Evolutionary conservation across 2,329 filamentous ascomycete genomes (phyloP), one percentile per base, ranked within the genome.

Genomic region (Xylariaceae sp.): DNA sequence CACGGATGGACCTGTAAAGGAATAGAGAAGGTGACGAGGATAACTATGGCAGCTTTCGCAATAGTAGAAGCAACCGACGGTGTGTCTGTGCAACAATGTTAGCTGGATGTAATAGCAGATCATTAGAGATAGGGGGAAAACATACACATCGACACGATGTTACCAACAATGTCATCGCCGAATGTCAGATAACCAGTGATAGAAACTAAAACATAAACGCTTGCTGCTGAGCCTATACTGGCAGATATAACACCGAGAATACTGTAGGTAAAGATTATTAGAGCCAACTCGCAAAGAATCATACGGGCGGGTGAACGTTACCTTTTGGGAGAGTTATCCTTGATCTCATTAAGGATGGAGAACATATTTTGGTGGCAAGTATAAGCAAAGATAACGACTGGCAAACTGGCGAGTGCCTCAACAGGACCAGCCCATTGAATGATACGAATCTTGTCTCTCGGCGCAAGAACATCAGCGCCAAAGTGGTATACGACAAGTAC

Each of bases 331-430:
- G 89, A 89, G 74, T 92, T 91, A 71, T 96, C 87, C 60, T 85
- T 82, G 66, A 99, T 91, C 75, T 99, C 94, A 69, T 99, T 99
- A 50, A 99, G 78, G 65, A 99, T 96, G 9, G 93, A 96, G 73
- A 99, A 99, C 94, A 99, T 99, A 73, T 99, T 99, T 71, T 99
- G 94, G 74, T 99, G 94, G 73, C 94, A 99, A 1, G 94, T 99
- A 73, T 97, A 99, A n/a, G 93, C 94, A 79, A 99, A 99, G 1
- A 99, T 90, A 58, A 97, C 92, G 56, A 99, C 92, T 0, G 94
- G 94, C 64, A 99, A 85, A 63, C 89, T 92, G 67, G 90, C 91
- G 56, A 99, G 79, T 5, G 89, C 87, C 41, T 88, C 83, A 8
- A 96, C 80, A 2, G 90, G 81, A 6, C 93, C 90, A 49, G 86